Percentiles rank a stretch among this genome's conserved stretches.
phyloP scores from a whole-genome alignment of 352 stramenopile genomes.

The Globisporangium perplexum region DNA sequence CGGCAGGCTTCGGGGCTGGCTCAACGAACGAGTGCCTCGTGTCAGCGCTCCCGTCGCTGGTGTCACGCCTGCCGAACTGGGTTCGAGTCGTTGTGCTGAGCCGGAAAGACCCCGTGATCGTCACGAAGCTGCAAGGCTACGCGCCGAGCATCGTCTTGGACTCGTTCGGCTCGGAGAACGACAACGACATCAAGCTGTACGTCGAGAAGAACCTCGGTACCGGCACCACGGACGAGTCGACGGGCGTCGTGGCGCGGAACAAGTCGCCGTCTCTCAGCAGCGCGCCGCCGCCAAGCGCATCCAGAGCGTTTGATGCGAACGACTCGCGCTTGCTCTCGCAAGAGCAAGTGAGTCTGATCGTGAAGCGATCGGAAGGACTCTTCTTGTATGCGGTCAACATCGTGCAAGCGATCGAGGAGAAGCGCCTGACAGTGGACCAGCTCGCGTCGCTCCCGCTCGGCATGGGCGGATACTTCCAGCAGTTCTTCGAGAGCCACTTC shows the following conservation, averaged over 20 bases:
- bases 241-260: neutral
- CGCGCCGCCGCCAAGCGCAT: neutral
- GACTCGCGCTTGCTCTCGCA: constrained; percentile 8
- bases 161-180: constrained; percentile 35
- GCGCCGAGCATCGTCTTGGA: constrained; percentile 40
- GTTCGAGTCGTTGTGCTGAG: constrained; percentile 62
- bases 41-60: constrained; percentile 41
- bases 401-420: constrained; percentile 53
- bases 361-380: constrained; percentile 48
- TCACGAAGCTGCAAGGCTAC: constrained; percentile 53
- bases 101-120: constrained; percentile 51
- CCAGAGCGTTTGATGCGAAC: no score
- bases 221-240: neutral
- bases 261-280: neutral
- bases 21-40: constrained; percentile 55
- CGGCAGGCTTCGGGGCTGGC: neutral
- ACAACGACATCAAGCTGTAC: constrained; percentile 36
- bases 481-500: constrained; percentile 74
- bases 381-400: constrained; percentile 79
- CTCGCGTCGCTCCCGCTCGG: constrained; percentile 51
- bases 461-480: constrained; percentile 59
- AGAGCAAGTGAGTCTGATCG: constrained; percentile 44
- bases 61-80: constrained; percentile 53
- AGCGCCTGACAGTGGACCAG: constrained; percentile 38
- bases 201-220: constrained; percentile 18